Percentiles rank a stretch among this genome's conserved stretches.
These are phyloP conservation scores for Cyclotella sp. DNA, from an alignment of 108 stramenopile genomes.

Conservation along the genomic window DNA sequence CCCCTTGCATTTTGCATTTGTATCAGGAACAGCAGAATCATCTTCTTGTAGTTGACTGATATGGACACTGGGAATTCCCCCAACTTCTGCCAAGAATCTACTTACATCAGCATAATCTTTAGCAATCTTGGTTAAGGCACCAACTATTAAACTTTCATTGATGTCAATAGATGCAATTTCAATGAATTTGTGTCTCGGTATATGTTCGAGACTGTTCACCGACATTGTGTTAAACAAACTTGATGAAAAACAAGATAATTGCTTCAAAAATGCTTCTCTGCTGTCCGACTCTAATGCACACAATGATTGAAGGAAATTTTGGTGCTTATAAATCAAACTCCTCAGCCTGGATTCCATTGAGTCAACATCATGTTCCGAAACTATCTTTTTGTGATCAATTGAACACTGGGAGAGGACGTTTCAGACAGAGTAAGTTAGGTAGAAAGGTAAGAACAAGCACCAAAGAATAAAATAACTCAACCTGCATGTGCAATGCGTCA, in stretches of 20 bases:
- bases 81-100: background rate
- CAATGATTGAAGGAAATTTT: slow-evolving; percentile 14
- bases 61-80: background rate
- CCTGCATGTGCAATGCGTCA: slow-evolving; percentile 65
- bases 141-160: slow-evolving; percentile 29
- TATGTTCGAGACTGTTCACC: background rate
- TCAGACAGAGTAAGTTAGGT: background rate
- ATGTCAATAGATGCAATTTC: slow-evolving; percentile 33
- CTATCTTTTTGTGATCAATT: slow-evolving; percentile 10
- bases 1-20: background rate
- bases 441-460: slow-evolving; percentile 41
- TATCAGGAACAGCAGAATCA: background rate
- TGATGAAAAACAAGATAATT: background rate
- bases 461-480: slow-evolving; percentile 38
- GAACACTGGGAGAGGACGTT: slow-evolving; percentile 4
- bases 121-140: slow-evolving; percentile 18
- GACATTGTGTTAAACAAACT: background rate
- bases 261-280: slow-evolving; percentile 3
- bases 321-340: background rate
- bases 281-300: slow-evolving; percentile 10
- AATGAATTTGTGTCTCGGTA: slow-evolving; percentile 6
- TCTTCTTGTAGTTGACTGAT: background rate
- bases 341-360: slow-evolving; percentile 22
- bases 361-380: background rate
- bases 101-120: background rate